Evolutionary conservation across 495 filamentous ascomycete species (phyloP).

Genomic region (Aspergillus campestris): DNA sequence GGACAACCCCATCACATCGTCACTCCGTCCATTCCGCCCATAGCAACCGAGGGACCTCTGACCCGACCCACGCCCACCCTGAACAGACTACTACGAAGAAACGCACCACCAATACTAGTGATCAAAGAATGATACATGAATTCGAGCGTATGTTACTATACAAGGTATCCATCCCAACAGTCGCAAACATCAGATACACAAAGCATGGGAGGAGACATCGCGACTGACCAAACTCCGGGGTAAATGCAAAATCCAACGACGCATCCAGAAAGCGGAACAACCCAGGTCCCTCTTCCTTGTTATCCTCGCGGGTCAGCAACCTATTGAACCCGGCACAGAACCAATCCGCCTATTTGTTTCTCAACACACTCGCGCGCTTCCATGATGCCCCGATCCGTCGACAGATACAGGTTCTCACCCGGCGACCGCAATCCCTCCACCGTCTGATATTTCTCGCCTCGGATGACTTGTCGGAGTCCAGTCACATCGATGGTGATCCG

Average conservation of each 20-base stretch:
- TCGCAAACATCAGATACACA: slow-evolving; percentile 22
- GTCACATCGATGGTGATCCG: slow-evolving; percentile 54
- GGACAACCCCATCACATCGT: no score
- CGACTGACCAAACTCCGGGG: slow-evolving; percentile 38
- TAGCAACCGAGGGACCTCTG: no score
- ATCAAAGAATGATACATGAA: slow-evolving; percentile 10
- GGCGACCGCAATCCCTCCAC: slow-evolving; percentile 65
- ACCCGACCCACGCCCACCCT: no score
- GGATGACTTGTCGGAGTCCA: slow-evolving; percentile 52
- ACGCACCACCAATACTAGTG: not conserved
- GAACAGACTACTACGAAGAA: not conserved
- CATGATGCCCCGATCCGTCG: slow-evolving; percentile 70
- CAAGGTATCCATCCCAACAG: slow-evolving; percentile 29
- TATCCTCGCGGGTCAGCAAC: slow-evolving; percentile 4
- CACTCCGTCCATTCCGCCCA: no score
- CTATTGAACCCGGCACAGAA: slow-evolving; percentile 62
- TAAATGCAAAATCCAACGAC: slow-evolving; percentile 30
- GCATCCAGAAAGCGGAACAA: slow-evolving; percentile 13
- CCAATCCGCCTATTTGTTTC: slow-evolving; percentile 74
- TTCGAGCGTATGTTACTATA: slow-evolving; percentile 30
- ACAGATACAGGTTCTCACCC: slow-evolving; percentile 78
- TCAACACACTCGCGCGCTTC: slow-evolving; percentile 83
- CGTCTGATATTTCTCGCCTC: slow-evolving; percentile 54
- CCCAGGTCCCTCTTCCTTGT: slow-evolving; percentile 6
- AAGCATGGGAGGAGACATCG: slow-evolving; percentile 28